Conservation (phyloP, 371 early-diverging fungal genomes). For the Circinella minor region DNA sequence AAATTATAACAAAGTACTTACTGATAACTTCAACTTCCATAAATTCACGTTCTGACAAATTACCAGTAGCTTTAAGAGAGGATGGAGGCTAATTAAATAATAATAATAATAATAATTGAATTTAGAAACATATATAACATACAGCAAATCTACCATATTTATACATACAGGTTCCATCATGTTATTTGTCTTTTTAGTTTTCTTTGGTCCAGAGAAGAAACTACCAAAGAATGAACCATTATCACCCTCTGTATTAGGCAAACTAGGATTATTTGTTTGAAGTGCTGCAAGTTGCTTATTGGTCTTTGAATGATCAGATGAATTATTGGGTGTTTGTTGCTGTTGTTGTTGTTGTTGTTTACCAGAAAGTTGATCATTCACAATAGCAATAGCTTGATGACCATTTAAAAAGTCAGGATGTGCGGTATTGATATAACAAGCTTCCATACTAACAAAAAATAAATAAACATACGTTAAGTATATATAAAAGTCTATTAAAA, state of each 20-base stretch:
- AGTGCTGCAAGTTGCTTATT: slow-evolving; percentile 45
- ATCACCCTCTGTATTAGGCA: slow-evolving; percentile 31
- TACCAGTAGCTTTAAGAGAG: slow-evolving; percentile 94
- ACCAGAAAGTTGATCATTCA: slow-evolving; percentile 80
- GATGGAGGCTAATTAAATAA: slow-evolving; percentile 78
- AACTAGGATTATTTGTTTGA: slow-evolving; percentile 15
- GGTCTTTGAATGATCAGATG: slow-evolving; percentile 10
- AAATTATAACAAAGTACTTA: slow-evolving; percentile 44
- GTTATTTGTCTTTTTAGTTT: slow-evolving; percentile 62
- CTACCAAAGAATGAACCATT: slow-evolving; percentile 91
- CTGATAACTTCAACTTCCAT: slow-evolving; percentile 98
- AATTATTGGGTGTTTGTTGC: slow-evolving; percentile 1
- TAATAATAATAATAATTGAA: not conserved
- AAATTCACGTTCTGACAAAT: slow-evolving; percentile 93
- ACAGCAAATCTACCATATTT: too few species aligned
- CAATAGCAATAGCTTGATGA: slow-evolving; percentile 93
- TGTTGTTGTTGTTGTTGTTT: slow-evolving; percentile 29
- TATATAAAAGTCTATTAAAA: not conserved
- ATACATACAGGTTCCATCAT: slow-evolving; percentile 76
- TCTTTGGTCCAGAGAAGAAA: slow-evolving; percentile 86
- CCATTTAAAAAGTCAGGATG: slow-evolving; percentile 98
- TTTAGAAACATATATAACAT: not conserved
- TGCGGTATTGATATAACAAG: slow-evolving; percentile 96
- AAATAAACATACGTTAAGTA: too few species aligned
- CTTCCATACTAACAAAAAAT: slow-evolving; percentile 73